Percentiles rank a stretch among this genome's conserved stretches.
These are phyloP conservation scores for Filosporella fistucella DNA, from an alignment of 495 filamentous ascomycete species.

Conservation along the genomic window DNA sequence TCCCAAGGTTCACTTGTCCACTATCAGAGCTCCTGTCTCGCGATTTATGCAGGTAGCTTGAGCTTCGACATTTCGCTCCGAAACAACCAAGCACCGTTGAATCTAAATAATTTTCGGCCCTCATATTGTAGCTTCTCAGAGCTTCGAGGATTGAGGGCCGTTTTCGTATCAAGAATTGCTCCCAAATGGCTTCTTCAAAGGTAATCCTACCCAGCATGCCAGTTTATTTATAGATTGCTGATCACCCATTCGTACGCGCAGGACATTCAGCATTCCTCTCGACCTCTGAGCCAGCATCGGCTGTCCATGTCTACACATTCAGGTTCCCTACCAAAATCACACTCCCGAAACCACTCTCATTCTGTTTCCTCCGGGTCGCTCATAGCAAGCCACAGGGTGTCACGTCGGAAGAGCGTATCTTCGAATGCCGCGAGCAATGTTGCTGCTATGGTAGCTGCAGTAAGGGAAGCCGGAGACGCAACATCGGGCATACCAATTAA, in stretches of 20 bases:
- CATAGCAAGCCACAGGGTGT: conserved; percentile 79
- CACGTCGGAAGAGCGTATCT: conserved; percentile 88
- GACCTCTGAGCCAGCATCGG: conserved; percentile 23
- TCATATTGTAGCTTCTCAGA: conserved; percentile 28
- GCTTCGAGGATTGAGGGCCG: conserved; percentile 29
- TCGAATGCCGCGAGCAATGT: conserved; percentile 65
- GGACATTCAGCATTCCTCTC: conserved; percentile 25
- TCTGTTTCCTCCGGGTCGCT: conserved; percentile 75
- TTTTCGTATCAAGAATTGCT: conserved; percentile 5
- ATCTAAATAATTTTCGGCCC: conserved; percentile 19
- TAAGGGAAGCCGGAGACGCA: conserved; percentile 57
- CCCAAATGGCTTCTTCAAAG: conserved; percentile 25
- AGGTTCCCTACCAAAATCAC: conserved; percentile 23
- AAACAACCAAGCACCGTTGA: conserved; percentile 12
- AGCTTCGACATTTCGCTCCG: conserved; percentile 15
- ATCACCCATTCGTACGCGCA: conserved; percentile 8
- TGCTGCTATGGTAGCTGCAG: conserved; percentile 69
- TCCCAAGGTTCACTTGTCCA: conserved; percentile 7
- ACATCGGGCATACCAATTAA: conserved; percentile 44
- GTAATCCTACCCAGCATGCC: conserved; percentile 7
- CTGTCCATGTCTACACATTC: conserved; percentile 22
- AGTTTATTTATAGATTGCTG: conserved; percentile 21
- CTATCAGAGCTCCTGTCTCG: conserved; percentile 6
- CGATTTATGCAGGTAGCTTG: conserved; percentile 24
- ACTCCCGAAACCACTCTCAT: conserved; percentile 69